Conservation (phyloP, 495 filamentous ascomycete species). For the Friedmanniomyces endolithicus region DNA sequence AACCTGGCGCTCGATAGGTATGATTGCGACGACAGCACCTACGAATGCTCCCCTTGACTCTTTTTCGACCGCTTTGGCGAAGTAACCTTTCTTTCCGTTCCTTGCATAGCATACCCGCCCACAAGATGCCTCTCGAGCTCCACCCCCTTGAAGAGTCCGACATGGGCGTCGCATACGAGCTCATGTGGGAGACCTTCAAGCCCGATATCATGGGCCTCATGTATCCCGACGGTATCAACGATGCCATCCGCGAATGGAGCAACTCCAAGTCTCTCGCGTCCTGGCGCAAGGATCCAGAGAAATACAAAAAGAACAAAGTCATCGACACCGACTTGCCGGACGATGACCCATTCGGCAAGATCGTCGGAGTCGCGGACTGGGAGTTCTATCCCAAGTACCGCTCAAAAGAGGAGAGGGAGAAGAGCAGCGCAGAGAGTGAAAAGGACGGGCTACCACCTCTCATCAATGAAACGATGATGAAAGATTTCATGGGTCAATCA, state of each 20-base stretch:
- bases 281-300: conserved; percentile 9
- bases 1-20: neutral
- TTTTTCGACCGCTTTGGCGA: neutral
- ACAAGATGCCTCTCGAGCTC: conserved; percentile 17
- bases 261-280: neutral
- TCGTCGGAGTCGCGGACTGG: conserved; percentile 10
- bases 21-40: neutral
- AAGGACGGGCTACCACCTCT: neutral
- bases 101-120: neutral
- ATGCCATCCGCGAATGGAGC: neutral
- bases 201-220: conserved; percentile 9
- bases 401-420: conserved; percentile 9
- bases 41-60: neutral
- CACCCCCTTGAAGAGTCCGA: conserved; percentile 14
- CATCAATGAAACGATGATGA: neutral
- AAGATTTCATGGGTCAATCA: conserved; percentile 8
- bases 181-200: conserved; percentile 8
- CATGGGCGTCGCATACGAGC: conserved; percentile 1
- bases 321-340: conserved; percentile 13
- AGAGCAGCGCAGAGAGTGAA: conserved; percentile 1
- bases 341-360: neutral
- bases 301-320: conserved; percentile 8
- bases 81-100: no score
- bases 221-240: conserved; percentile 6
- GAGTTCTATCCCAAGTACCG: conserved; percentile 8